Evolutionary conservation across 345 rosid species (phyloP).

Genomic region (Eucalyptus decipiens): DNA sequence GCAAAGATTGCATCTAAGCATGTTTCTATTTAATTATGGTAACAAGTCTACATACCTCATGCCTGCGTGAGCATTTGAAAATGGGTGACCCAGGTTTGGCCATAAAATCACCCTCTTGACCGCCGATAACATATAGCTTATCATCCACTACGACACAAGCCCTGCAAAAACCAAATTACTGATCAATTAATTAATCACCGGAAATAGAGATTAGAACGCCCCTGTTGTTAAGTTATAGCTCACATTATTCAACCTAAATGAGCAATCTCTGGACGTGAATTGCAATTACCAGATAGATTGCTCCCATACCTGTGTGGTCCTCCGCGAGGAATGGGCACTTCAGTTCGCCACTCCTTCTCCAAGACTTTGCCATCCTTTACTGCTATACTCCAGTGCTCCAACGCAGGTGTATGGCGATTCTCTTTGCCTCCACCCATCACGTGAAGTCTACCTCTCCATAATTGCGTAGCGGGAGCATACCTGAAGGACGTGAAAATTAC

Average conservation of each 20-base stretch:
- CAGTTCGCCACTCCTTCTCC: slow-evolving; percentile 51
- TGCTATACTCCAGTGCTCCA: slow-evolving; percentile 85
- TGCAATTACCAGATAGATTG: not conserved
- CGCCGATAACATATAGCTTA: slow-evolving; percentile 53
- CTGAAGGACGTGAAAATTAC: slow-evolving; percentile 12
- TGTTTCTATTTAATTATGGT: not conserved
- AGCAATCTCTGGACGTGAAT: not conserved
- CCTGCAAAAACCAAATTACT: slow-evolving; percentile 14
- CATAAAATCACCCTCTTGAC: slow-evolving; percentile 93
- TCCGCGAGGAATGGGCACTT: slow-evolving; percentile 75
- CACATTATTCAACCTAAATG: not conserved
- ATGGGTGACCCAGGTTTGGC: slow-evolving; percentile 80
- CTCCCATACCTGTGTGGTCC: slow-evolving; percentile 72
- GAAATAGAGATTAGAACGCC: not conserved
- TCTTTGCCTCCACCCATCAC: slow-evolving; percentile 90
- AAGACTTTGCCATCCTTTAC: slow-evolving; percentile 62
- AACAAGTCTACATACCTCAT: slow-evolving; percentile 31
- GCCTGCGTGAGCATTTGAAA: slow-evolving; percentile 80
- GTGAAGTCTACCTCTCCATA: slow-evolving; percentile 92
- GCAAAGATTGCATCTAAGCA: not conserved
- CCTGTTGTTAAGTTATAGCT: not conserved
- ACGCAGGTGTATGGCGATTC: slow-evolving; percentile 64
- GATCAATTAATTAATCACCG: not conserved
- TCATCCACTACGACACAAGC: slow-evolving; percentile 46
- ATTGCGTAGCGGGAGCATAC: slow-evolving; percentile 86